Evolutionary conservation across 352 stramenopile genomes (phyloP).

Genomic region (Globisporangium rhizosaccharum): DNA sequence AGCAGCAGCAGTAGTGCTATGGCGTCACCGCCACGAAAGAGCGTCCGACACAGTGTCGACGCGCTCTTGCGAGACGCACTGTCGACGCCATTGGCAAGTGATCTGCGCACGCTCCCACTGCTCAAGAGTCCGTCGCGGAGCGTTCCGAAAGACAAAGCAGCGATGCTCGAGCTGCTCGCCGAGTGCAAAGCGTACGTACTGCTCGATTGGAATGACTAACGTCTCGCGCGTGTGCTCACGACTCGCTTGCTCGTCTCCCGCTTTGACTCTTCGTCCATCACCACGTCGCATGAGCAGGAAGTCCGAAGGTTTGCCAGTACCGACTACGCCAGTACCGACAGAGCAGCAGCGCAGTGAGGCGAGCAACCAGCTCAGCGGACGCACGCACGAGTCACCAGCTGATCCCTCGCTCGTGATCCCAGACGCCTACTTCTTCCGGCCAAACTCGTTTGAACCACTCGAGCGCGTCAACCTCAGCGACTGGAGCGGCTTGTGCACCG

Average conservation of each 20-base stretch:
- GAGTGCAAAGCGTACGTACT: constrained; percentile 39
- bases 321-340: not conserved
- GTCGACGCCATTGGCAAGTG: not conserved
- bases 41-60: not conserved
- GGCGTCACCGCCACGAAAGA: constrained; percentile 7
- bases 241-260: not conserved
- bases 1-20: not conserved
- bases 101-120: constrained; percentile 25
- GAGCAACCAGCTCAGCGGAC: constrained; percentile 42
- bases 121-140: constrained; percentile 17
- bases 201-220: too few species aligned
- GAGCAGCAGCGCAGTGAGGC: not conserved
- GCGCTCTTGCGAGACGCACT: not conserved
- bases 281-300: constrained; percentile 8
- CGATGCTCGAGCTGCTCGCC: constrained; percentile 35
- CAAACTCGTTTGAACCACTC: constrained; percentile 42
- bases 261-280: not conserved
- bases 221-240: too few species aligned
- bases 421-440: constrained; percentile 46
- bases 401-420: constrained; percentile 17
- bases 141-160: constrained; percentile 24
- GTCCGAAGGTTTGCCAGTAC: not conserved
- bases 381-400: not conserved
- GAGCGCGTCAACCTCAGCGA: constrained; percentile 39
- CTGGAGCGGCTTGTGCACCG: constrained; percentile 37